These are phyloP conservation scores for Salix arbutifolia DNA, from an alignment of 345 rosid genomes.

Conservation along the genomic window DNA sequence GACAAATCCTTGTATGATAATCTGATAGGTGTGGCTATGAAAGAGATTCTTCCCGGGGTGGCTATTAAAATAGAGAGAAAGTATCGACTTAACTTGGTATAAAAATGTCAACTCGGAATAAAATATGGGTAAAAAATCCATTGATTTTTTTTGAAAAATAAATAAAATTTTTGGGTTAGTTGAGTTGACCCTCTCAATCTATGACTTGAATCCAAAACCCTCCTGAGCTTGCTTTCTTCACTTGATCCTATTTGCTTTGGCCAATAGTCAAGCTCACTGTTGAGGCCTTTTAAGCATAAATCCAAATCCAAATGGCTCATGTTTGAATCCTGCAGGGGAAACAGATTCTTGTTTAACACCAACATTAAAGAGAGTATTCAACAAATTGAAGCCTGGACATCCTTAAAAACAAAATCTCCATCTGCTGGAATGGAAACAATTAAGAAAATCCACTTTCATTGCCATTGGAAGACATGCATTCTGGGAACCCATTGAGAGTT, in stretches of 20 bases:
- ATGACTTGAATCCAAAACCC: slow-evolving; percentile 12
- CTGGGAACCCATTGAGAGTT: background rate
- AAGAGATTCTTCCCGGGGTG: no score
- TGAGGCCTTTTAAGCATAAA: slow-evolving; percentile 48
- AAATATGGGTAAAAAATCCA: no score
- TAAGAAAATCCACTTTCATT: background rate
- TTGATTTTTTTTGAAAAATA: no score
- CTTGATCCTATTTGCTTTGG: slow-evolving; percentile 26
- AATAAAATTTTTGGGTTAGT: no score
- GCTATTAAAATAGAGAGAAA: no score
- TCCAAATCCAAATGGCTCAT: slow-evolving; percentile 47
- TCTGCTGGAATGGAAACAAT: background rate
- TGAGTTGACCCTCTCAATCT: no score
- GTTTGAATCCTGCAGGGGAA: slow-evolving; percentile 44
- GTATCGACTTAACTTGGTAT: no score
- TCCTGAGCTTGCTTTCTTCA: slow-evolving; percentile 17
- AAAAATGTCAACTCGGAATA: no score
- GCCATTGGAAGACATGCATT: background rate
- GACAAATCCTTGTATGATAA: no score
- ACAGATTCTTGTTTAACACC: background rate
- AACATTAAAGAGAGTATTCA: background rate
- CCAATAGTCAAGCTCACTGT: slow-evolving; percentile 11
- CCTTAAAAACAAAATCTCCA: background rate
- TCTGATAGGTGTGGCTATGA: no score
- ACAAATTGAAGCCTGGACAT: background rate